These are phyloP conservation scores for Sporisorium iseilematis-ciliati DNA, from an alignment of 1,284 basidiomycete genomes.

Conservation along the genomic window DNA sequence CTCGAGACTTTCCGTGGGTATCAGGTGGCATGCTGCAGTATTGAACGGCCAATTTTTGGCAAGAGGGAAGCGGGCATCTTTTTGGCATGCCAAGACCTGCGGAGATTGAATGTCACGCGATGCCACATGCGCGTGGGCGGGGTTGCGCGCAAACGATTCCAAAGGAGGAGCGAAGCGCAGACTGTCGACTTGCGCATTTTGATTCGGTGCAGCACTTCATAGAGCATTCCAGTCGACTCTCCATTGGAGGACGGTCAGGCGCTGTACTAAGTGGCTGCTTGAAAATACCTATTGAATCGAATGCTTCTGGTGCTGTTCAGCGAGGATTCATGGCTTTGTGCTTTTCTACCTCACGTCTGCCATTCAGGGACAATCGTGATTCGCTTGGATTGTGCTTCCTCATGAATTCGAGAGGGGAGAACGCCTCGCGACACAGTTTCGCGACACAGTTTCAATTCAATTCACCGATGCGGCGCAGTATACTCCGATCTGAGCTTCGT, in stretches of 20 bases:
- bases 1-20: no score
- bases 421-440: background rate
- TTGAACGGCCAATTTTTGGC: no score
- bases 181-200: background rate
- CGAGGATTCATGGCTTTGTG: no score
- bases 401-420: background rate
- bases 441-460: no score
- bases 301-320: background rate
- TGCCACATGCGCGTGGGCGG: background rate
- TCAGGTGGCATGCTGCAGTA: no score
- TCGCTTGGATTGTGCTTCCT: background rate
- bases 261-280: background rate
- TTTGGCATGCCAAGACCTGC: background rate
- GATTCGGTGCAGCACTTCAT: background rate
- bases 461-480: background rate
- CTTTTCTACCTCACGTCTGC: no score
- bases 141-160: background rate
- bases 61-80: background rate
- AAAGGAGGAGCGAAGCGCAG: background rate
- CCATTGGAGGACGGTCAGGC: background rate
- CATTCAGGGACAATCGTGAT: no score
- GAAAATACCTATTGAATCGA: background rate
- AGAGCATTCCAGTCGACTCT: background rate
- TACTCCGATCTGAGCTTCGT: background rate
- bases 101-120: constrained; percentile 2